Evolutionary conservation across 805 yeast genomes (phyloP).

Genomic region (Wickerhamomyces xylosicus): DNA sequence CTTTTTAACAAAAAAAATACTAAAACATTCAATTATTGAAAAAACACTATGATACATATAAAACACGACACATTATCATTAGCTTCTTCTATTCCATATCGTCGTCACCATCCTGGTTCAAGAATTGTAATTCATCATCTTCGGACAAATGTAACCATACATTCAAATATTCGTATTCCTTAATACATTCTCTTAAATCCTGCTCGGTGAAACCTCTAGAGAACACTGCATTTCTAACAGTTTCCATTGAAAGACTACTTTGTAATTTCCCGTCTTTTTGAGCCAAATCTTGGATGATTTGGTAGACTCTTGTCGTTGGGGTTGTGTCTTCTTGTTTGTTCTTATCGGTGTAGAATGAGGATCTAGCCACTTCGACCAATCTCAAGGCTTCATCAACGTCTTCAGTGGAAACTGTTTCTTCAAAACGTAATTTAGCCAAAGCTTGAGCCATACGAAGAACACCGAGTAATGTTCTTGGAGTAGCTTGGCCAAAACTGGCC

Average conservation of each 20-base stretch:
- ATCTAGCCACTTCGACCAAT: slow-evolving; percentile 76
- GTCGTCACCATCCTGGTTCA: slow-evolving; percentile 26
- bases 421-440: slow-evolving; percentile 79
- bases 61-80: slow-evolving; percentile 12
- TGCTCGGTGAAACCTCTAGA: slow-evolving; percentile 79
- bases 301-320: slow-evolving; percentile 60
- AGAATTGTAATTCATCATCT: slow-evolving; percentile 50
- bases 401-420: slow-evolving; percentile 52
- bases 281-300: slow-evolving; percentile 54
- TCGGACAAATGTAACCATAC: slow-evolving; percentile 65
- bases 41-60: no score
- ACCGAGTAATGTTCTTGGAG: slow-evolving; percentile 91
- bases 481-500: slow-evolving; percentile 79
- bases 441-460: slow-evolving; percentile 92
- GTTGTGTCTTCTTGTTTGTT: slow-evolving; percentile 48
- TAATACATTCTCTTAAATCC: slow-evolving; percentile 66
- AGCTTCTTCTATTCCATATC: slow-evolving; percentile 7
- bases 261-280: slow-evolving; percentile 24
- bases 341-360: slow-evolving; percentile 51
- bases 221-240: slow-evolving; percentile 51
- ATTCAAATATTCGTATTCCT: slow-evolving; percentile 59
- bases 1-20: no score
- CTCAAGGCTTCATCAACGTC: slow-evolving; percentile 97
- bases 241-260: slow-evolving; percentile 29
- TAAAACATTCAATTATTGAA: no score